These are phyloP conservation scores for Obelidium mucronatum DNA, from an alignment of 192 early-diverging fungal genomes.

Conservation along the genomic window DNA sequence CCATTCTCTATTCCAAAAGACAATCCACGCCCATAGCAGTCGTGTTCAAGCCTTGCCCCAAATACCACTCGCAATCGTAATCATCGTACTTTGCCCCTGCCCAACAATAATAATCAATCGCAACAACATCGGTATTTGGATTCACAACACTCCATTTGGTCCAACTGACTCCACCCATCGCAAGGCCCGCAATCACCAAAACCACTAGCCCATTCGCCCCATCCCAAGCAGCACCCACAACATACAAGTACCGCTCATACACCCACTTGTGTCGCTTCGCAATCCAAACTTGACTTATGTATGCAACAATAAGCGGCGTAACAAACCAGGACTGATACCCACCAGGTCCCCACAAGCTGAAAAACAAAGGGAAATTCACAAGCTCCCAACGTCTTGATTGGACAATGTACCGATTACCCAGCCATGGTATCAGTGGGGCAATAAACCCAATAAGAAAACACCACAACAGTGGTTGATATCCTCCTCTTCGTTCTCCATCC, in stretches of 20 bases:
- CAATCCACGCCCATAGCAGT: slow-evolving; percentile 11
- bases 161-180: not conserved
- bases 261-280: not conserved
- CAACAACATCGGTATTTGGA: not conserved
- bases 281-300: slow-evolving; percentile 1
- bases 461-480: slow-evolving; percentile 31
- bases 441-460: slow-evolving; percentile 40
- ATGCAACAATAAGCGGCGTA: not conserved
- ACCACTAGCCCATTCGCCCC: slow-evolving; percentile 38
- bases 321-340: slow-evolving; percentile 9
- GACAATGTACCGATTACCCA: slow-evolving; percentile 51
- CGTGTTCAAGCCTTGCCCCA: not conserved
- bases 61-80: slow-evolving; percentile 18
- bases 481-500: too few relatives aligned
- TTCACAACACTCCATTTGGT: slow-evolving; percentile 6
- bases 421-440: slow-evolving; percentile 48
- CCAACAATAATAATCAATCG: slow-evolving; percentile 21
- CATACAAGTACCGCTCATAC: slow-evolving; percentile 15
- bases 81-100: slow-evolving; percentile 10
- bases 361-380: slow-evolving; percentile 4
- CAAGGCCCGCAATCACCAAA: not conserved
- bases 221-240: slow-evolving; percentile 45
- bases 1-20: too few relatives aligned
- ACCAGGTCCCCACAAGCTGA: slow-evolving; percentile 11
- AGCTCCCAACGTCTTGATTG: slow-evolving; percentile 5